A percentile compares a stretch with the other conserved stretches of the same genome.
phyloP scores from a whole-genome alignment of 495 filamentous ascomycete genomes.

The Penicillium manginii region DNA sequence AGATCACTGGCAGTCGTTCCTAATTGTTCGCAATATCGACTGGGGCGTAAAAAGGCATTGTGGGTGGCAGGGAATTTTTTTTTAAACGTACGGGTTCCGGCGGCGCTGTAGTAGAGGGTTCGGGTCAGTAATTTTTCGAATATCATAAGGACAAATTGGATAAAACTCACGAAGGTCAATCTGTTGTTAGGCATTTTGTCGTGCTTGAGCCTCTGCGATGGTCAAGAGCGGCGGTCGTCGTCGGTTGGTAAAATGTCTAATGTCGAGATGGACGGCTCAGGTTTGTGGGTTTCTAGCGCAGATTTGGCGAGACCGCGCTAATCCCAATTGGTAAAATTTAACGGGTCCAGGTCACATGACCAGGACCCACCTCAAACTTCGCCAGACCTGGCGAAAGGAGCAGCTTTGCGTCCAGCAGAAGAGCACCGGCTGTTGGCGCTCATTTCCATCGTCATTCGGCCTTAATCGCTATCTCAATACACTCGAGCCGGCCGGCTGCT shows the following conservation, averaged over 20 bases:
- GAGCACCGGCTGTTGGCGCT: constrained; percentile 60
- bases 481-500: background rate
- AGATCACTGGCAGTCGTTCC: constrained; percentile 11
- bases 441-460: constrained; percentile 48
- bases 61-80: constrained; percentile 27
- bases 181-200: constrained; percentile 70
- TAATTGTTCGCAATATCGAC: constrained; percentile 26
- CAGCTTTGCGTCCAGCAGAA: constrained; percentile 44
- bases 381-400: constrained; percentile 36
- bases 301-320: constrained; percentile 53
- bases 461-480: constrained; percentile 3
- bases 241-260: constrained; percentile 55
- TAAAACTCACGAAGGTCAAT: constrained; percentile 70
- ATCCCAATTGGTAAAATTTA: constrained; percentile 10
- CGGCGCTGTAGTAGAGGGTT: constrained; percentile 61
- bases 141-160: constrained; percentile 2
- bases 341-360: background rate
- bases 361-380: constrained; percentile 38
- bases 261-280: constrained; percentile 41
- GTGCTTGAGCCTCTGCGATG: constrained; percentile 50
- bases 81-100: constrained; percentile 81
- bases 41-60: constrained; percentile 17
- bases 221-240: constrained; percentile 60
- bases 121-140: constrained; percentile 27
- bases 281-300: constrained; percentile 60